phyloP scores from a whole-genome alignment of 305 asterid genomes.

The Rubia tinctorum region DNA sequence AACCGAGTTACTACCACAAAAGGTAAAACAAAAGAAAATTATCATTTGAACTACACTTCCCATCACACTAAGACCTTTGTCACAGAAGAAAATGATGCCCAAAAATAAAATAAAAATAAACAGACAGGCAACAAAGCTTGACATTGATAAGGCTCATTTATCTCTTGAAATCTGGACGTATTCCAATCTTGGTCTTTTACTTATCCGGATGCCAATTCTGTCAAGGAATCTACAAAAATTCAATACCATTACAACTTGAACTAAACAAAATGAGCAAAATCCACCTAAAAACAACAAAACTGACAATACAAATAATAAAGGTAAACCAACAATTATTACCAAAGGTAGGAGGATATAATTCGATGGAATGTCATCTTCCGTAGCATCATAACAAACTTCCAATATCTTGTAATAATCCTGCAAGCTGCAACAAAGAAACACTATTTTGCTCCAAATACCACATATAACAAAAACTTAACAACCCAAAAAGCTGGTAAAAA shows the following conservation, averaged over 20 bases:
- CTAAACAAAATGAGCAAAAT: neutral
- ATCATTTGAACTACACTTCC: no score
- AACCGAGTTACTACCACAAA: no score
- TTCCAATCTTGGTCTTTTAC: conserved; percentile 53
- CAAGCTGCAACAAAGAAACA: conserved; percentile 11
- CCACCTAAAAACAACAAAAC: neutral
- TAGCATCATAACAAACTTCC: conserved; percentile 83
- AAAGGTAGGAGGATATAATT: conserved; percentile 81
- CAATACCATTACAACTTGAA: neutral
- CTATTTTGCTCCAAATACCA: neutral
- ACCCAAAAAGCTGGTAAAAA: neutral
- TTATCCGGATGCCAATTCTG: conserved; percentile 99
- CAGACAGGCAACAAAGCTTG: no score
- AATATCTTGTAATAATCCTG: conserved; percentile 81
- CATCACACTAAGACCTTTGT: no score
- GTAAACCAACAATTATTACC: conserved; percentile 35
- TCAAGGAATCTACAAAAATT: conserved; percentile 1
- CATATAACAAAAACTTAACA: neutral
- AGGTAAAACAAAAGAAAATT: no score
- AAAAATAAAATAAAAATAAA: no score
- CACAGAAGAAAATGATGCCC: no score
- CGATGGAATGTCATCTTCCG: conserved; percentile 82
- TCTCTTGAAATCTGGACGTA: conserved; percentile 81
- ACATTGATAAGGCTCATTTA: conserved; percentile 86
- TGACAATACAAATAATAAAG: neutral